Base-by-base conservation (phyloP, 2,329 filamentous ascomycete genomes). In the Rhynchosporium graminicola region DNA sequence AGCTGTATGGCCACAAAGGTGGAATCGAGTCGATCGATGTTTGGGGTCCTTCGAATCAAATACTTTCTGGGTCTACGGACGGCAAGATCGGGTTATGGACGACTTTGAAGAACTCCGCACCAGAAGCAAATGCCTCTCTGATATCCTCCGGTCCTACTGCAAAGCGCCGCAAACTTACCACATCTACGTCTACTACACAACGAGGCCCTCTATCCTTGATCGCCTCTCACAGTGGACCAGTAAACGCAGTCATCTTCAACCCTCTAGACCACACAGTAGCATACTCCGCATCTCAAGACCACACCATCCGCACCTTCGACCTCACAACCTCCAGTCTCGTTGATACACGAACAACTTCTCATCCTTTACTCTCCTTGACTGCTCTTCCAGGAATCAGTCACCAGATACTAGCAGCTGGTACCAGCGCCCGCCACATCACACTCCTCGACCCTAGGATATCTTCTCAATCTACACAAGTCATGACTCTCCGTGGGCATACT, bases 231-330 rank as follows among this genome's bases (percentile, higher is more conserved):
- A 85, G 61, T 83, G 87, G 10, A 83, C 89, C 50, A 15, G 91
- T 93, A 50, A 91, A 90, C 0, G 89, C 88, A 59, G 90, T 89
- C 43, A 83, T 92, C 54, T 98, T 99, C 80, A 91, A 96, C 76
- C 88, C 88, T 4, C 82, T 86, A 59, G 94, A 98, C 77, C 78
- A 87, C 10, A 97, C 91, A 13, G 91, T 97, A 46, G 94, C 90
- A 52, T 98, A 99, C 80, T 94, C 92, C 1, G 87, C 88, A 28
- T 96, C 92, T 20, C 90, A 91, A 79, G 96, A 99, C 79, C 93
- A 97, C 80, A 90, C 90, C 0, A 80, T 98, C 69, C 88, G 89
- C 67, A 98, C 95, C 0, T 90, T 96, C 79, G 95, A 99, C 79
- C 83, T 99, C 52, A 88, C 92, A 0, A 97, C 94, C 0, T 82